phyloP scores from a whole-genome alignment of 2,329 filamentous ascomycete species.

The Fusarium multiceps region DNA sequence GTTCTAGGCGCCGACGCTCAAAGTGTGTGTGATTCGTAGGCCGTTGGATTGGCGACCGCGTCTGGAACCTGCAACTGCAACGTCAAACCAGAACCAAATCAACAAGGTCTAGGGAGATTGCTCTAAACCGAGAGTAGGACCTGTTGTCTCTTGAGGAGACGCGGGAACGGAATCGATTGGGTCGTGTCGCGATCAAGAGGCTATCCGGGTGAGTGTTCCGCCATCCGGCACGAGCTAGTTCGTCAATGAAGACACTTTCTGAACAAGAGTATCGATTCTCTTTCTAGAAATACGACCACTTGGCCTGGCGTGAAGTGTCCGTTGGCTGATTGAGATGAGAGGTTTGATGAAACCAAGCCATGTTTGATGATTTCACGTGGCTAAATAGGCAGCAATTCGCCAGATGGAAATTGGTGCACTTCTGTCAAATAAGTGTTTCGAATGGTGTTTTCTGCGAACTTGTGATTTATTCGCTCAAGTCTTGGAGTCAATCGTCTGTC shows the following conservation, averaged over 20 bases:
- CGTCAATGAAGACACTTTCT: constrained; percentile 1
- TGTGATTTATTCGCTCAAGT: neutral
- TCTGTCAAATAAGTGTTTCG: neutral
- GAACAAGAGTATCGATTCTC: constrained; percentile 8
- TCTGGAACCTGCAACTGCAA: constrained; percentile 35
- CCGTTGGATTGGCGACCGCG: constrained; percentile 43
- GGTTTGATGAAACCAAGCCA: constrained; percentile 14
- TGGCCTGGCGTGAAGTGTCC: neutral
- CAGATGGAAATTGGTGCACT: neutral
- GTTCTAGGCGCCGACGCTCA: constrained; percentile 45
- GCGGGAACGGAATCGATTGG: constrained; percentile 28
- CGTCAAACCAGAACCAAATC: constrained; percentile 17
- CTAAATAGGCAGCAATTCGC: neutral
- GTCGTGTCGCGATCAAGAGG: constrained; percentile 20
- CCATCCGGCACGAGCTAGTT: constrained; percentile 23
- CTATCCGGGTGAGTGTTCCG: constrained; percentile 21
- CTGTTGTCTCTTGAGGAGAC: constrained; percentile 25
- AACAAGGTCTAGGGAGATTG: constrained; percentile 36
- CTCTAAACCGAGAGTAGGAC: constrained; percentile 4
- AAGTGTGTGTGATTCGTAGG: constrained; percentile 44
- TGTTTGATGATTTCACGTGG: constrained; percentile 1
- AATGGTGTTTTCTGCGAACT: neutral
- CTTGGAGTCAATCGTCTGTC: neutral
- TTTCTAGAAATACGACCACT: constrained; percentile 20
- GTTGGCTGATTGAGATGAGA: constrained; percentile 9